Base-by-base conservation (phyloP, 768 basidiomycete species). In the Mrakia gelida region DNA sequence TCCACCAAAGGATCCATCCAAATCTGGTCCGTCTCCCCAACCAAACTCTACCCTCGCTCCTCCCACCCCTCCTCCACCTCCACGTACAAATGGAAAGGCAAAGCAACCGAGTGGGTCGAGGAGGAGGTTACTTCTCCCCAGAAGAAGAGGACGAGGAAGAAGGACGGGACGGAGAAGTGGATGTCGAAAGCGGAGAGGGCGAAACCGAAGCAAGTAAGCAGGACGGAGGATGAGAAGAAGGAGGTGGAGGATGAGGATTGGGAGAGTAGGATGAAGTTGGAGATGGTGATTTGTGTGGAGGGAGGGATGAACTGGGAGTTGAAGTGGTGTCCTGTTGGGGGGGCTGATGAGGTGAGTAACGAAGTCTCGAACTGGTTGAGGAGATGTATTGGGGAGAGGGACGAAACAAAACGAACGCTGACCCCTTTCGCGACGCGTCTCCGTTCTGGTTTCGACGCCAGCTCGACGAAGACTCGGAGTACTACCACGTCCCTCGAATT, bases 241-340 rank as follows among this genome's bases (percentile, higher is more conserved):
- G 79, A 43, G 67, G 1, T 41, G 34, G 59, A 72, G 63, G 41
- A 75, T 32, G 75, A 7, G 78, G 76, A 82, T 56, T 90, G 90
- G 0, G 84, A 86, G 75, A 88, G 63, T 41, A 30, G 45, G 41
- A 67, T 92, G 87, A 86, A 82, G 26, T 96, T 95, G 80, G 94
- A 93, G 82, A 87, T 97, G 87, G 90, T 95, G 2, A 81, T 98
- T 0, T 95, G 94, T 79, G 80, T 94, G 13, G 91, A 95, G n/a
- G 86, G 87, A 28, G 94, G 95, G 0, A 88, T 92, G 6, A 92
- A 90, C 3, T 88, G 90, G 80, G 91, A 92, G 71, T 82, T 95
- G 21, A 94, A 91, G 84, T 98, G 96, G 95, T 95, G 95, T 84
- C 96, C 96, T 4, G 83, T 94, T 41, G 94, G 95, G 0, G 89